Conservation (phyloP, 441 rosid genomes). For the Viola pubescens region DNA sequence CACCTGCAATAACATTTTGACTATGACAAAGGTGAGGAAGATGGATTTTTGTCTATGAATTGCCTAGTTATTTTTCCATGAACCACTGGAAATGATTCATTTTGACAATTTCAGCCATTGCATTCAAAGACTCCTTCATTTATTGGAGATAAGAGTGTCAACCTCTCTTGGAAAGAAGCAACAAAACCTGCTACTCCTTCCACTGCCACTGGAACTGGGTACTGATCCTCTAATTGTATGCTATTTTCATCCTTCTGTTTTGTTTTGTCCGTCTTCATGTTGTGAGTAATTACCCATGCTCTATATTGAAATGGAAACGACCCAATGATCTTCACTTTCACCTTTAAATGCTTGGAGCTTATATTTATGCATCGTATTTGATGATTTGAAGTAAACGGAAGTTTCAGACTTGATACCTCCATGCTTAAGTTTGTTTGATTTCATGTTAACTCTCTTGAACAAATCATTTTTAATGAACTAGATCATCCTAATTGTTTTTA, state of each 20-base stretch:
- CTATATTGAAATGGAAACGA: too few relatives aligned
- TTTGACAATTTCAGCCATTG: conserved; percentile 48
- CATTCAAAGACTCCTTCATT: conserved; percentile 84
- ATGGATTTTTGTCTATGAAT: conserved; percentile 1
- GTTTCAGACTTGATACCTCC: too few relatives aligned
- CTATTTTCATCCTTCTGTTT: not conserved
- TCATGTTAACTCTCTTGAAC: too few relatives aligned
- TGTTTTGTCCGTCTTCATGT: not conserved
- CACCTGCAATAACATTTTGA: conserved; percentile 92
- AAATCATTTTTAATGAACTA: too few relatives aligned
- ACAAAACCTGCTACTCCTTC: conserved; percentile 46
- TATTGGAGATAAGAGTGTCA: conserved; percentile 78
- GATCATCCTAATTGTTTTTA: too few relatives aligned
- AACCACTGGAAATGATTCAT: conserved; percentile 4
- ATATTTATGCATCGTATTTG: too few relatives aligned
- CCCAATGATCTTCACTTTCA: too few relatives aligned
- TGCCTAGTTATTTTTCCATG: conserved; percentile 3
- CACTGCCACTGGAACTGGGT: conserved; percentile 48
- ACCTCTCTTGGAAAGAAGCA: conserved; percentile 91
- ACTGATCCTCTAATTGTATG: conserved; percentile 17
- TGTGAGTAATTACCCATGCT: too few relatives aligned
- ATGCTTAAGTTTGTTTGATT: too few relatives aligned
- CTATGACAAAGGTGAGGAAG: conserved; percentile 80
- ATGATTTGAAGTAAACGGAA: too few relatives aligned
- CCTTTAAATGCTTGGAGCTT: too few relatives aligned